These are phyloP conservation scores for Nymphaea colorata DNA, from an alignment of 164 flowering plant species.

Conservation along the genomic window DNA sequence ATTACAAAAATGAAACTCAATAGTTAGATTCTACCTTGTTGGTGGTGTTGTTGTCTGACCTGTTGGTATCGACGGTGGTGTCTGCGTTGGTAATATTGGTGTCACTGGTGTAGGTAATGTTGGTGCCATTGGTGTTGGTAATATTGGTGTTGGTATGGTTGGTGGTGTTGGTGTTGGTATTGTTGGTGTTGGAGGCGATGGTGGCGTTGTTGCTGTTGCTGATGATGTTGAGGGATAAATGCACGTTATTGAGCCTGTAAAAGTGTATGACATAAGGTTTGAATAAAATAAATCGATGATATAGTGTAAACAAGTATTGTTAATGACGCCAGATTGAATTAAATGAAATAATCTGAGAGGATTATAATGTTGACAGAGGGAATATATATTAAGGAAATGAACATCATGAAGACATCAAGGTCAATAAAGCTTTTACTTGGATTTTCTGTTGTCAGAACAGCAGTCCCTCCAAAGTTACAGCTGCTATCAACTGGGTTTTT, in stretches of 20 bases:
- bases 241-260: neutral
- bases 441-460: conserved; percentile 45
- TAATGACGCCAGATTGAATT: no score
- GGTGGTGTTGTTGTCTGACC: neutral
- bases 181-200: neutral
- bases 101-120: neutral
- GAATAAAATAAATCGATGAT: no score
- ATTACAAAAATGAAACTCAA: no score
- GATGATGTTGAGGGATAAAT: neutral
- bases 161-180: neutral
- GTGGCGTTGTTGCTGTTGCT: neutral
- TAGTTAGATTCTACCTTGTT: neutral
- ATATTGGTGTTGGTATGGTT: neutral
- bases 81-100: neutral
- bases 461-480: conserved; percentile 85
- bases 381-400: no score
- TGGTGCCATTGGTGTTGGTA: neutral
- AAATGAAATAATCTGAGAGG: no score
- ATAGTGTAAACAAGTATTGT: no score
- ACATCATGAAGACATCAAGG: neutral
- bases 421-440: conserved; percentile 47
- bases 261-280: neutral
- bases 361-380: neutral
- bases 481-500: conserved; percentile 74
- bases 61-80: neutral